Evolutionary conservation across 2,329 filamentous ascomycete genomes (phyloP).

Genomic region (Bipolaris victoriae): DNA sequence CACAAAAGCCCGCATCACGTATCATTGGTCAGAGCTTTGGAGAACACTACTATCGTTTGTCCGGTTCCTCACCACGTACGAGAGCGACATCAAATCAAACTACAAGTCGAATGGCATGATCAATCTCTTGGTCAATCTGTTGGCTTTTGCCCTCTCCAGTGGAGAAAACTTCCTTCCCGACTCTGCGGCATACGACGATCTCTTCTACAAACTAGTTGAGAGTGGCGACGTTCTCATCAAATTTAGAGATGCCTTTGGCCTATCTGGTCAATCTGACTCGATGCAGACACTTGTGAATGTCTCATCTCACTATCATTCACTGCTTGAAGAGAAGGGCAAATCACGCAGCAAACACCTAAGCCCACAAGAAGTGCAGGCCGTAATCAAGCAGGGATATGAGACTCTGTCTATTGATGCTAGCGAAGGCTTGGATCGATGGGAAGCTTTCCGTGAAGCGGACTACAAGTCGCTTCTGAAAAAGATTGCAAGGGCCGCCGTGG

Average conservation of each 20-base stretch:
- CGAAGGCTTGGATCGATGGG: slow-evolving; percentile 86
- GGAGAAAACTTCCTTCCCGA: slow-evolving; percentile 92
- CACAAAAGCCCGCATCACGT: slow-evolving; percentile 77
- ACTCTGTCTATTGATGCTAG: slow-evolving; percentile 89
- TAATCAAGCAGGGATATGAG: slow-evolving; percentile 97
- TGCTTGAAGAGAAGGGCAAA: slow-evolving; percentile 67
- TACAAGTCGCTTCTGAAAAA: slow-evolving; percentile 85
- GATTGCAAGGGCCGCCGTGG: slow-evolving; percentile 79
- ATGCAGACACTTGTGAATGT: slow-evolving; percentile 86
- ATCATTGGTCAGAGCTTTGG: slow-evolving; percentile 97
- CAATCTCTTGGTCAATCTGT: slow-evolving; percentile 77
- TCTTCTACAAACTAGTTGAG: slow-evolving; percentile 98
- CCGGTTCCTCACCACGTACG: slow-evolving; percentile 88
- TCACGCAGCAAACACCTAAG: slow-evolving; percentile 71
- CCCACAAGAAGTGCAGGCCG: slow-evolving; percentile 80
- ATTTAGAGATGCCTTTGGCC: slow-evolving; percentile 78
- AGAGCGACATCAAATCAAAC: slow-evolving; percentile 73
- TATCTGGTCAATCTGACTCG: slow-evolving; percentile 56
- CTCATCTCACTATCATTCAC: slow-evolving; percentile 82
- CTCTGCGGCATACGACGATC: slow-evolving; percentile 86
- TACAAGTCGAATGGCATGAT: slow-evolving; percentile 75
- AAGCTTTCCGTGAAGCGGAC: slow-evolving; percentile 84
- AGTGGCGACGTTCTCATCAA: slow-evolving; percentile 80
- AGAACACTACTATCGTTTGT: slow-evolving; percentile 85
- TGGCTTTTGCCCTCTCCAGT: slow-evolving; percentile 81